Conservation (phyloP, 2,329 filamentous ascomycete species). For the Diaporthe amygdali region DNA sequence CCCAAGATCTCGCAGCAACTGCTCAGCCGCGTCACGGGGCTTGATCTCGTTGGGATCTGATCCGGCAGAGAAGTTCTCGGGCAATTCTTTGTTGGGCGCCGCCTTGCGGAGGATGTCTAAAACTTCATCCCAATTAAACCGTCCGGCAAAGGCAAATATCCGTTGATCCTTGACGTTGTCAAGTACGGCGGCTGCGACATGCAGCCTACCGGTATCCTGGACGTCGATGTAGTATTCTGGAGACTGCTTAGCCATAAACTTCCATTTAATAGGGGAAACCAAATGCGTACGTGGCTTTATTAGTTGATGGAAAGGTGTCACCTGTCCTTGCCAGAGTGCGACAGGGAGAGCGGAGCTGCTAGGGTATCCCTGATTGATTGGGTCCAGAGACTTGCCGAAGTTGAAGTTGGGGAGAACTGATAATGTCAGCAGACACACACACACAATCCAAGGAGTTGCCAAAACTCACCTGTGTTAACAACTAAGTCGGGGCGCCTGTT, state of each 20-base stretch:
- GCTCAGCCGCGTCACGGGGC: neutral
- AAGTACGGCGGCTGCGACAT: constrained; percentile 56
- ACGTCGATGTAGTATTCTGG: constrained; percentile 53
- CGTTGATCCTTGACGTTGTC: constrained; percentile 51
- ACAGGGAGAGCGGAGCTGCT: neutral
- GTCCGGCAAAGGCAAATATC: constrained; percentile 55
- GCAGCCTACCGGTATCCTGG: constrained; percentile 54
- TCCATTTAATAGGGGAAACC: neutral
- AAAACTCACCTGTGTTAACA: neutral
- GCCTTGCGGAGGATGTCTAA: neutral
- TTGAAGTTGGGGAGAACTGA: neutral
- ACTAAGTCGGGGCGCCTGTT: neutral
- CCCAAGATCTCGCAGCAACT: neutral
- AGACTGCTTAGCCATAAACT: neutral
- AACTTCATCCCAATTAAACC: neutral
- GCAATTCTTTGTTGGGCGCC: neutral
- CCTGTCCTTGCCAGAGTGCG: neutral
- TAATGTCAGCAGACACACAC: neutral
- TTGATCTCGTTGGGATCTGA: neutral
- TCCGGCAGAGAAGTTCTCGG: neutral
- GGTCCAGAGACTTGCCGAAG: constrained; percentile 1
- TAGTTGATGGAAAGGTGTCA: neutral
- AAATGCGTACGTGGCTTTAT: neutral
- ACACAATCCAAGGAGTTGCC: neutral
- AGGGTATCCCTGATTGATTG: neutral